A percentile compares a stretch with the other conserved stretches of the same genome.
phyloP scores from a whole-genome alignment of 2,329 filamentous ascomycete species.

The Verticillium albo-atrum region DNA sequence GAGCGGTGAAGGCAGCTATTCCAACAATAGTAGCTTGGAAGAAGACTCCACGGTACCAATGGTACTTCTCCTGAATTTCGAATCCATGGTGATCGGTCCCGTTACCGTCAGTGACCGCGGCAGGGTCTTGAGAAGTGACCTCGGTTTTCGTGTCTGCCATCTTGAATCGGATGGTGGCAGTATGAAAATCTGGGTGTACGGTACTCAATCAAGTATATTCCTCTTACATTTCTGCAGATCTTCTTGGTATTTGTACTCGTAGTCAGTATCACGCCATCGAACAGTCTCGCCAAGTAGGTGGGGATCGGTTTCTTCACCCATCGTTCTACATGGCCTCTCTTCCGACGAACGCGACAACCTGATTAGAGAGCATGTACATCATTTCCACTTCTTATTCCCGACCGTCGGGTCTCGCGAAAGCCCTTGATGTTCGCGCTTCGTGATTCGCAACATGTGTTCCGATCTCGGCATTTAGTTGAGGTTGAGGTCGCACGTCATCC shows the following conservation, averaged over 20 bases:
- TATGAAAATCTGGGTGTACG: no score
- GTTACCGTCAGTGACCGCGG: neutral
- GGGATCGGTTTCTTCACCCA: neutral
- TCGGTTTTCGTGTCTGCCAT: neutral
- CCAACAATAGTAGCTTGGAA: conserved; percentile 21
- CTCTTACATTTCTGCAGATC: neutral
- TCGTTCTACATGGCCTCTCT: neutral
- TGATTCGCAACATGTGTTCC: neutral
- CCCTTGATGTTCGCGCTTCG: neutral
- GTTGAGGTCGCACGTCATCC: neutral
- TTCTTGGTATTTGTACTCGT: neutral
- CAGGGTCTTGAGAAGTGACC: neutral
- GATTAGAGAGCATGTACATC: neutral
- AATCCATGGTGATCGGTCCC: neutral
- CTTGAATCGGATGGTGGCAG: neutral
- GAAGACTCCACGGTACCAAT: conserved; percentile 21
- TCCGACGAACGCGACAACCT: neutral
- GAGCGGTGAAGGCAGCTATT: conserved; percentile 20
- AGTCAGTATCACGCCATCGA: neutral
- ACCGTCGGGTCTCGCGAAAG: neutral
- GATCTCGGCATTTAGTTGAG: neutral
- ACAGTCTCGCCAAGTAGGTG: neutral
- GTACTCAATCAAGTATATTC: no score
- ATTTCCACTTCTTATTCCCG: neutral
- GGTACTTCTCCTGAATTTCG: conserved; percentile 1